Evolutionary conservation across 805 yeast genomes (phyloP), one percentile per base, ranked within the genome.

Genomic region (Pichia phayaonensis): DNA sequence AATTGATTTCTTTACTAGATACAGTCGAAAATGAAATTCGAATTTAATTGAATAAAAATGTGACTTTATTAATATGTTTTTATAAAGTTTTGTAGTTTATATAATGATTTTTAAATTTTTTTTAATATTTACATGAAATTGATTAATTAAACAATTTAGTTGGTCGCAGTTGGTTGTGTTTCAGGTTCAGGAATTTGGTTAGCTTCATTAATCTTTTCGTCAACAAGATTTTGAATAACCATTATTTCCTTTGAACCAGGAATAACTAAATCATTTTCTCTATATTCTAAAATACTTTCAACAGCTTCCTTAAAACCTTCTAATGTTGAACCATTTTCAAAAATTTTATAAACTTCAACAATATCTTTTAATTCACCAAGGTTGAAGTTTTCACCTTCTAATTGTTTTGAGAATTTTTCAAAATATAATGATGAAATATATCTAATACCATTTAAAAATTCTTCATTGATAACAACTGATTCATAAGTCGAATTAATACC

Each of bases 401-500:
- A 48, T 34, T 55, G 51, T 10, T 56, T 54, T 21, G 55, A 57
- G 55, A 77, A 83, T 59, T 80, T 78, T 53, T 71, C 71, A 43
- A 81, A 70, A 69, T 87, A 87, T 64, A 89, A 68, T 59, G 79
- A 73, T 26, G 95, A 88, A 40, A 88, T 77, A 56, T 69, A 79
- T 57, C 79, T 72, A 42, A 90, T 72, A 23, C 97, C 97, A 49
- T 77, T 71, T 26, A 81, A 70, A 47, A 85, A 84, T 51, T 74
- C 71, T 46, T 73, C 69, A 60, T 84, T 85, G 15, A 82, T 81
- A 18, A 68, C 64, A 57, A 83, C 76, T 49, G 80, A 80, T 49
- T 76, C 83, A 44, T 81, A 71, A 48, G 79, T 80, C 27, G 86
- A 88, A 53, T 81, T 80, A 50, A 90, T 85, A n/a, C 97, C 97